Conservation (phyloP, 305 asterid species). For the Fraxinus xanthoxyloides region DNA sequence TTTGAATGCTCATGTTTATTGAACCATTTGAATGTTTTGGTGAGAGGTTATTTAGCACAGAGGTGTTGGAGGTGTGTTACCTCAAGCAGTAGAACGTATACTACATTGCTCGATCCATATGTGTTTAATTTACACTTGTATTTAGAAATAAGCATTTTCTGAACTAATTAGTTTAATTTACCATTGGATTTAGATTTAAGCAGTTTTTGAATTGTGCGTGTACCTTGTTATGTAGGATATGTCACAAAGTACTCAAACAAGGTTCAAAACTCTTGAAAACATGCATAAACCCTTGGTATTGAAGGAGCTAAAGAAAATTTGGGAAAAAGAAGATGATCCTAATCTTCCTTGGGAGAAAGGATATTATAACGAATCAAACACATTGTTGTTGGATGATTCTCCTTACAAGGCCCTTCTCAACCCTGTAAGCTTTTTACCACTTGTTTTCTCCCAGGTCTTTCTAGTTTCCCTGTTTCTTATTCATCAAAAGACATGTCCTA, state of each 20-base stretch:
- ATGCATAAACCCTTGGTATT: conserved; percentile 60
- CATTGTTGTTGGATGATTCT: conserved; percentile 85
- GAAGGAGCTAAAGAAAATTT: conserved; percentile 70
- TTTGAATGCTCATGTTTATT: not conserved
- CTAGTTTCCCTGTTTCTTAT: not conserved
- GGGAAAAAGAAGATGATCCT: conserved; percentile 50
- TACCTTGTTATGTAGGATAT: conserved; percentile 49
- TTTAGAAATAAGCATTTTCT: conserved; percentile 6
- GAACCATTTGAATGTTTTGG: not conserved
- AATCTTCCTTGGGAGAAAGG: conserved; percentile 66
- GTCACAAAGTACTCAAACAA: conserved; percentile 56
- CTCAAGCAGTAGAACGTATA: not conserved
- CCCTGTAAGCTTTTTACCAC: conserved; percentile 47
- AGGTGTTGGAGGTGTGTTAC: conserved; percentile 9
- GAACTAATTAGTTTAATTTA: not conserved
- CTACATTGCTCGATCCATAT: not conserved
- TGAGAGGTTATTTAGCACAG: not conserved
- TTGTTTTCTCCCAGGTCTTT: not conserved
- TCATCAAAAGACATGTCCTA: not conserved
- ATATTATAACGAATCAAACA: conserved; percentile 71
- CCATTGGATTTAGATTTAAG: not conserved
- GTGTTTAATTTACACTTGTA: not conserved
- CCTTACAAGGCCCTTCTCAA: conserved; percentile 92
- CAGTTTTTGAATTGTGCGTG: conserved; percentile 11
- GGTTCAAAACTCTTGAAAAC: conserved; percentile 60